These are phyloP conservation scores for Andrographis paniculata DNA, from an alignment of 305 asterid genomes.

Conservation along the genomic window DNA sequence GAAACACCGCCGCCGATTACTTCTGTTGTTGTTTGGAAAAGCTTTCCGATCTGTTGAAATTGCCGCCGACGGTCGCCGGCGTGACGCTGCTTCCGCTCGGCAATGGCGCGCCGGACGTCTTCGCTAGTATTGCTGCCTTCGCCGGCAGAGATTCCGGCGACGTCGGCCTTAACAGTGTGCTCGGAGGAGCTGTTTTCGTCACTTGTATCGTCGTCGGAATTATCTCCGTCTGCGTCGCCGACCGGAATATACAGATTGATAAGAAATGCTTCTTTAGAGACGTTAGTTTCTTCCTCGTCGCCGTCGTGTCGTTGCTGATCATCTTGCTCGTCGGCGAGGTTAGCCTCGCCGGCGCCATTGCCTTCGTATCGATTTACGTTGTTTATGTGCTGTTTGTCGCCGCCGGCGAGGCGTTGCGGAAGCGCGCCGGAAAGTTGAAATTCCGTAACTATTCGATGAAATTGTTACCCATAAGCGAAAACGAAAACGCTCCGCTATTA, in stretches of 20 bases:
- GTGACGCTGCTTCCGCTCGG: conserved; percentile 86
- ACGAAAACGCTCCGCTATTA: conserved; percentile 16
- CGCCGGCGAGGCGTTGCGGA: conserved; percentile 40
- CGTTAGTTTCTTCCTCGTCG: conserved; percentile 49
- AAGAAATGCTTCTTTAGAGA: conserved; percentile 71
- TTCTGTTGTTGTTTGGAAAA: conserved; percentile 69
- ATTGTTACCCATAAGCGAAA: conserved; percentile 10
- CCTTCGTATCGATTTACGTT: conserved; percentile 47
- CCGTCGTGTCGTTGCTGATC: conserved; percentile 31
- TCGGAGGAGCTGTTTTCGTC: conserved; percentile 35
- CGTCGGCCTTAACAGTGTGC: background rate
- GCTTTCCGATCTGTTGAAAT: conserved; percentile 40
- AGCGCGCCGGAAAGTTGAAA: conserved; percentile 7
- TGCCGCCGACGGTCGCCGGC: conserved; percentile 87
- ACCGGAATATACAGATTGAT: conserved; percentile 44
- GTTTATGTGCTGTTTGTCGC: conserved; percentile 56
- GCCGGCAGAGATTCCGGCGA: conserved; percentile 61
- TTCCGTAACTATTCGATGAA: conserved; percentile 19
- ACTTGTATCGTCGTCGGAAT: conserved; percentile 70
- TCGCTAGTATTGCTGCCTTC: conserved; percentile 80
- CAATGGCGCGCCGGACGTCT: conserved; percentile 90
- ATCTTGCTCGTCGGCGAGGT: conserved; percentile 56
- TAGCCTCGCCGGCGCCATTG: conserved; percentile 49
- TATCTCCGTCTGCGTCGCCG: conserved; percentile 46
- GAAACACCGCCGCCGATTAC: conserved; percentile 79